Conservation (phyloP, 192 early-diverging fungal species). For the Physocladia obscura region DNA sequence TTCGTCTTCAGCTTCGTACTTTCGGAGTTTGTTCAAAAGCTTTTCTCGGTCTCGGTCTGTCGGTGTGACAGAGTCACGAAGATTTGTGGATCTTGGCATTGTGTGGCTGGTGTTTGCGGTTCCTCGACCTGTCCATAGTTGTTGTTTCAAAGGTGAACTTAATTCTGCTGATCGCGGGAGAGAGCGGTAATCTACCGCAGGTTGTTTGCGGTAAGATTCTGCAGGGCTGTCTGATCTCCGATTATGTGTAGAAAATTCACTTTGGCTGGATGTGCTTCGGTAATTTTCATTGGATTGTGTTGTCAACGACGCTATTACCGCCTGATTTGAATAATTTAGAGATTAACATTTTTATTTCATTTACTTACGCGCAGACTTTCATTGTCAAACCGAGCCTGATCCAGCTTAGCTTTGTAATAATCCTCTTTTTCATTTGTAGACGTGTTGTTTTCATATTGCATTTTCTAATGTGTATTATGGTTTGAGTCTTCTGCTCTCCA, state of each 20-base stretch:
- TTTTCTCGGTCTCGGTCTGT: neutral
- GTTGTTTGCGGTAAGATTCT: too few relatives aligned
- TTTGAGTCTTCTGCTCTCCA: too few relatives aligned
- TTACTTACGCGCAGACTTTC: conserved; percentile 29
- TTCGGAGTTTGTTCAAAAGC: conserved; percentile 18
- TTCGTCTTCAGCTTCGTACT: conserved; percentile 27
- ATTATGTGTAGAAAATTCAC: too few relatives aligned
- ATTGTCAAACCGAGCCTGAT: conserved; percentile 33
- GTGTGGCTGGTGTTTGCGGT: neutral
- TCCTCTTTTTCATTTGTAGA: conserved; percentile 13
- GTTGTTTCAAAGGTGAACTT: too few relatives aligned
- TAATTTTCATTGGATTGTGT: neutral
- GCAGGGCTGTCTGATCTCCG: too few relatives aligned
- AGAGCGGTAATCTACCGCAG: too few relatives aligned
- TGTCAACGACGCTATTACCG: conserved; percentile 8
- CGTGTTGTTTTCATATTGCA: conserved; percentile 29
- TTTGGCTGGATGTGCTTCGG: too few relatives aligned
- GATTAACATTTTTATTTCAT: neutral
- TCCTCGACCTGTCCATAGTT: neutral
- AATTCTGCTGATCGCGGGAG: too few relatives aligned
- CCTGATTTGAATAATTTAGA: neutral
- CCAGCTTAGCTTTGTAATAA: conserved; percentile 38
- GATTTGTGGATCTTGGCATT: neutral
- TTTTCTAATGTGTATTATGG: conserved; percentile 25
- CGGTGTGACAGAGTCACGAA: too few relatives aligned